Base-by-base conservation (phyloP, 805 yeast genomes). In the Barnettozyma botsteinii region DNA sequence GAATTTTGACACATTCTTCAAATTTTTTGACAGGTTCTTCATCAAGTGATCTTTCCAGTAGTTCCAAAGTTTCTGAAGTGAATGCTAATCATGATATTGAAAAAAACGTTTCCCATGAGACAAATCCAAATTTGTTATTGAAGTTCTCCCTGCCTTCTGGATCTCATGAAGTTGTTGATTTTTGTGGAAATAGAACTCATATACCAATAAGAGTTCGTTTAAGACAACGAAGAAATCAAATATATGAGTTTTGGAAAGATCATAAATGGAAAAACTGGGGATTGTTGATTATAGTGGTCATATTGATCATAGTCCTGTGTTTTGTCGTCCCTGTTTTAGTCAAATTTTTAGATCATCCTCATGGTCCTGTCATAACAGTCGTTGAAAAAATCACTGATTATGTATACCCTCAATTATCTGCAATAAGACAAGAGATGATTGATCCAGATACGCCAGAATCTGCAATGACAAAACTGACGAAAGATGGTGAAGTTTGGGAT, bases 401-500 rank as follows among this genome's bases (percentile, higher is more conserved):
- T 26, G 14, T 40, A 28, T 78, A 76, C 48, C 81, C 82, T 10
- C 60, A 64, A 14, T 54, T 78, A 19, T 52, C 73, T 5, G 76
- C 80, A 1, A 68, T 77, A 27, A 64, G 83, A 49, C 70, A 77
- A 2, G 25, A 26, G 2, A 59, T 79, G 25, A 63, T 79, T 4
- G 86, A 79, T 53, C 79, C 81, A 10, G 85, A 79, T 51, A 79
- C 85, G 1, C 85, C 85, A 5, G 31, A 47, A 1, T 54, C 55
- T 3, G 82, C 77, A 1, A 41, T 46, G 31, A 70, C 79, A 2
- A 76, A 72, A 55, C 64, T 55, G 11, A 74, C 82, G 7, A 64
- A 54, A 46, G 78, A 73, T 51, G 95, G 95, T 23, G 70, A 77
- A 4, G 51, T 50, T 13, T 85, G 95, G 95, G 56, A 65, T 12